Base-by-base conservation (phyloP, 768 basidiomycete species). In the Phanerodontia chrysosporium region DNA sequence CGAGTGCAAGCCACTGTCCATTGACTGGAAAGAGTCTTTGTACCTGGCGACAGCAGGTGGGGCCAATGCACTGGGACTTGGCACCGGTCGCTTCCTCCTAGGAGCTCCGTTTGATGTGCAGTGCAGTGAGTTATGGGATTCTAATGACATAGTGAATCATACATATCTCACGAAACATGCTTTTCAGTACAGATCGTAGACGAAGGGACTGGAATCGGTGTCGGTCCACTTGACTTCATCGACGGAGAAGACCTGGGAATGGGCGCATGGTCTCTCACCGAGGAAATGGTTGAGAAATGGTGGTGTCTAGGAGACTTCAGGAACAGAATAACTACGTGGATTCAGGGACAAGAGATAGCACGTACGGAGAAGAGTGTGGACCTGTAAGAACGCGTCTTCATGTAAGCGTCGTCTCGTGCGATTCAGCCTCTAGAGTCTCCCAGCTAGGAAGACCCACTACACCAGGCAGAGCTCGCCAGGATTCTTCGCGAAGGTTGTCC, bases 41-140 rank as follows among this genome's bases (percentile, higher is more conserved):
- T 94, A 84, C 69, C 79, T 96, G 25, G 92, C 90, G 0, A 96
- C 93, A 1, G 75, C 80, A 45, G 92, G 94, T 7, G 92, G 94
- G 7, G 84, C 89, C 0, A 66, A 75, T 53, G 88, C 91, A 10
- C 74, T 96, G 14, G 83, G 82, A 1, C 73, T 93, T n/a, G 73
- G 74, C 16, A 69, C 66, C n/a, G 84, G 87, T 2, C 68, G 73
- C 28, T 87, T 92, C 60, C 66, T 72, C 44, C 77, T 84, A 18
- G 89, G 89, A 1, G 75, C 79, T 2, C 78, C 85, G 5, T 87
- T 92, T 58, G 90, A 92, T 68, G 89, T 86, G 2, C 90, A 92
- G 70, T 76, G 79, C 65, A 84, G 90, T 92, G 62, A 65, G 87
- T 75, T n/a, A n/a, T n/a, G n/a, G n/a, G n/a, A n/a, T n/a, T n/a